These are phyloP conservation scores for Amaranthus hypochondriacus DNA, from an alignment of 148 eudicot species.

Conservation along the genomic window DNA sequence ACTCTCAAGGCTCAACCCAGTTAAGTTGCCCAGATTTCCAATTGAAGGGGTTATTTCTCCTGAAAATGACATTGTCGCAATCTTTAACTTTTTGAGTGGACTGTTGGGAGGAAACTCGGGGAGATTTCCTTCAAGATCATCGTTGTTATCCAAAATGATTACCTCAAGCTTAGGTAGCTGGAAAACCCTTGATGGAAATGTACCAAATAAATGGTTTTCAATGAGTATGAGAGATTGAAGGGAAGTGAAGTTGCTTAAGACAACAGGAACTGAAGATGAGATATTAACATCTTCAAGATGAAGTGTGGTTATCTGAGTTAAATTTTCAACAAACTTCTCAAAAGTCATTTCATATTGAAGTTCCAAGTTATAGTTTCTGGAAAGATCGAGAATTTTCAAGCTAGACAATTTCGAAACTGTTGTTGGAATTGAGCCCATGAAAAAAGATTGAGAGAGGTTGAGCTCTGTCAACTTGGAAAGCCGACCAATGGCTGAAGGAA, in stretches of 20 bases:
- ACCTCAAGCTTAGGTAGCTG: slow-evolving; percentile 24
- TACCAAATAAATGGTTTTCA: slow-evolving; percentile 16
- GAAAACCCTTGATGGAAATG: slow-evolving; percentile 17
- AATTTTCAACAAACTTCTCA: slow-evolving; percentile 15
- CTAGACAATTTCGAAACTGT: slow-evolving; percentile 22
- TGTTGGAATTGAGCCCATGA: slow-evolving; percentile 28
- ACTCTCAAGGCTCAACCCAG: not conserved
- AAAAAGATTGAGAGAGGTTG: slow-evolving; percentile 7
- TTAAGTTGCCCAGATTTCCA: no score
- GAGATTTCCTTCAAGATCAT: slow-evolving; percentile 18
- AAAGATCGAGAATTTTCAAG: slow-evolving; percentile 23
- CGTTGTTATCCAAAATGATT: slow-evolving; percentile 16
- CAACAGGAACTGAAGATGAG: slow-evolving; percentile 25
- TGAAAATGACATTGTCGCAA: slow-evolving; percentile 12
- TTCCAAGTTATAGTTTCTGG: not conserved
- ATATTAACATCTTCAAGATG: slow-evolving; percentile 13
- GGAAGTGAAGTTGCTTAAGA: slow-evolving; percentile 16
- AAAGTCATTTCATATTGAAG: slow-evolving; percentile 4
- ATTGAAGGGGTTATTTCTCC: slow-evolving; percentile 20
- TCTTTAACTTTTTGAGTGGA: not conserved
- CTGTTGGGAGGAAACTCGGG: slow-evolving; percentile 22
- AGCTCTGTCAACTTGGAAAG: no score
- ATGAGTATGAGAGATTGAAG: not conserved
- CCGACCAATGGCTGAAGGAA: no score
- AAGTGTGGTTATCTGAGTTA: slow-evolving; percentile 16